phyloP scores from a whole-genome alignment of 2,329 filamentous ascomycete genomes.

The Ascochyta lentis region DNA sequence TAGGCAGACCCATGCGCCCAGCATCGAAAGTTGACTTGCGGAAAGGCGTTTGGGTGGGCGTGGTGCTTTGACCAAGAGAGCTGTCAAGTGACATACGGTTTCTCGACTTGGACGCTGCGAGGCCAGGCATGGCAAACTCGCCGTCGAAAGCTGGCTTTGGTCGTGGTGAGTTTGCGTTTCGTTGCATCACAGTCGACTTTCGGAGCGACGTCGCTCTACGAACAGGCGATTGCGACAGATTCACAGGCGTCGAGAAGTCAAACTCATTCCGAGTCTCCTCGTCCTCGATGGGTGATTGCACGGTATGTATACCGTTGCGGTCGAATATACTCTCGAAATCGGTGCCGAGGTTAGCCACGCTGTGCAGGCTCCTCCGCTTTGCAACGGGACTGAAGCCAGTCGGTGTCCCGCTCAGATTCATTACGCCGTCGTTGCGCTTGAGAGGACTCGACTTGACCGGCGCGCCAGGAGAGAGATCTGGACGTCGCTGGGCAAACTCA shows the following conservation, averaged over 20 bases:
- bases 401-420: constrained; percentile 78
- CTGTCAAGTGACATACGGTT: constrained; percentile 82
- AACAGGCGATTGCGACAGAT: constrained; percentile 40
- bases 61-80: constrained; percentile 69
- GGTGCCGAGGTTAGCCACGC: constrained; percentile 65
- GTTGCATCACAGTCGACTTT: constrained; percentile 87
- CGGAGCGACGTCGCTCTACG: constrained; percentile 73
- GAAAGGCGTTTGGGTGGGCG: constrained; percentile 70
- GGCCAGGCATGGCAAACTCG: constrained; percentile 62
- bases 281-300: constrained; percentile 27
- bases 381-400: constrained; percentile 84
- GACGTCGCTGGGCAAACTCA: constrained; percentile 49
- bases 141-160: constrained; percentile 49
- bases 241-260: constrained; percentile 47
- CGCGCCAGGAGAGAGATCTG: constrained; percentile 45
- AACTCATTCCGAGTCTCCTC: constrained; percentile 37
- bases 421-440: constrained; percentile 88
- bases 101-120: constrained; percentile 63
- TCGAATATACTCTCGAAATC: constrained; percentile 80
- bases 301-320: constrained; percentile 13
- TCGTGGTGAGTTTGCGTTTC: constrained; percentile 59
- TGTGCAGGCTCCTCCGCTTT: constrained; percentile 88
- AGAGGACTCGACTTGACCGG: constrained; percentile 76
- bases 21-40: constrained; percentile 43
- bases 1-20: constrained; percentile 33